These are phyloP conservation scores for Flaveria sonorensis DNA, from an alignment of 129 eudicot species.

Conservation along the genomic window DNA sequence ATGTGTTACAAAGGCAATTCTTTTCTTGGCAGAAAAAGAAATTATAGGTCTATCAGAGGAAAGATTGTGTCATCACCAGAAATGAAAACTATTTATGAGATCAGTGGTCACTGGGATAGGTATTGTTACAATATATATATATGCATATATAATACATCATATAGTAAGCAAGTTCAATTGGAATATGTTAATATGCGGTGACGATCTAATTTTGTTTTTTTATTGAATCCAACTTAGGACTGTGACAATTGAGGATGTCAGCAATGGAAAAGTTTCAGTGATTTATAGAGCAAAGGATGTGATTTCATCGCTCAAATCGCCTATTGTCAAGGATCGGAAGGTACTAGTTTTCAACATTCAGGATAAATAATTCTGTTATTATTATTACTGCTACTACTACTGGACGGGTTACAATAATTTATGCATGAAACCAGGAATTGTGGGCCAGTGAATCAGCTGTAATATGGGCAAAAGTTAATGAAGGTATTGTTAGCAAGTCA, in stretches of 20 bases:
- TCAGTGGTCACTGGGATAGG: conserved; percentile 97
- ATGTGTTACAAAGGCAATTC: conserved; percentile 58
- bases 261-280: conserved; percentile 44
- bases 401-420: background rate
- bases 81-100: conserved; percentile 52
- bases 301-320: conserved; percentile 65
- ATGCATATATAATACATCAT: background rate
- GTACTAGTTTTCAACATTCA: conserved; percentile 29
- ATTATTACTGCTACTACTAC: background rate
- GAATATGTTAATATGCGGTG: background rate
- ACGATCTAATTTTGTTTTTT: background rate
- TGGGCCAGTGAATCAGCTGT: conserved; percentile 66
- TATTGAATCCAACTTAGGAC: conserved; percentile 36
- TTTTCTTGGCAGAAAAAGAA: conserved; percentile 46
- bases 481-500: conserved; percentile 50
- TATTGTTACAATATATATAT: conserved; percentile 2
- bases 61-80: conserved; percentile 56
- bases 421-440: conserved; percentile 44
- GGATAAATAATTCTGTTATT: background rate
- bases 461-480: conserved; percentile 78
- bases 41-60: conserved; percentile 64
- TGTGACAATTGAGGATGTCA: conserved; percentile 56
- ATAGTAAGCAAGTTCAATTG: background rate
- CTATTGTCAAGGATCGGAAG: conserved; percentile 62
- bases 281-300: conserved; percentile 74